phyloP scores from a whole-genome alignment of 139 green algal genomes.

The Coelastrella sp. region DNA sequence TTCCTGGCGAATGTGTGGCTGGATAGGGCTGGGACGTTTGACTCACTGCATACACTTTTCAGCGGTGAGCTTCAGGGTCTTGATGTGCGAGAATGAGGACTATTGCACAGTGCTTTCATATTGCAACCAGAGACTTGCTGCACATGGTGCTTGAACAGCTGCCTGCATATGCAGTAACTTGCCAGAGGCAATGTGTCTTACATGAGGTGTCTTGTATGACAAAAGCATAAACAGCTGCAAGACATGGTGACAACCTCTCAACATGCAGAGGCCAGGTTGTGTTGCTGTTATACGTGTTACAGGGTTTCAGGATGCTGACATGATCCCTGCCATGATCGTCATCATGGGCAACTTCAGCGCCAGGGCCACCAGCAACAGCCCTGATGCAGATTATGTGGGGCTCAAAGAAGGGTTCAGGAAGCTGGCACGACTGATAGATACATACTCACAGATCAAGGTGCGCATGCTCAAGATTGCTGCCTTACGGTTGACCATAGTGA shows the following conservation, averaged over 20 bases:
- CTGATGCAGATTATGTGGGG: conserved; percentile 45
- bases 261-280: background rate
- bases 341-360: conserved; percentile 93
- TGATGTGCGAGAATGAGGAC: background rate
- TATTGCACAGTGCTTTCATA: no score
- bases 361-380: background rate
- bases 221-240: no score
- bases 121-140: no score
- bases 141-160: no score
- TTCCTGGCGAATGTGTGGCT: conserved; percentile 91
- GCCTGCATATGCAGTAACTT: no score
- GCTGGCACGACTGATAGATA: conserved; percentile 76
- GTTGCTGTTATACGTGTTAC: conserved; percentile 1
- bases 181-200: no score
- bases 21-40: conserved; percentile 74
- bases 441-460: conserved; percentile 75
- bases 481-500: background rate
- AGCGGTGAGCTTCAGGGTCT: background rate
- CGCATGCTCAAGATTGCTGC: no score
- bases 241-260: no score
- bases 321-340: conserved; percentile 81
- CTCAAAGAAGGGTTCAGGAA: conserved; percentile 75
- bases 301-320: conserved; percentile 76
- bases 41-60: conserved; percentile 73
- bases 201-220: no score